A percentile compares a stretch with the other conserved stretches of the same genome.
phyloP scores from a whole-genome alignment of 352 stramenopile species.

The Globisporangium viniferum region DNA sequence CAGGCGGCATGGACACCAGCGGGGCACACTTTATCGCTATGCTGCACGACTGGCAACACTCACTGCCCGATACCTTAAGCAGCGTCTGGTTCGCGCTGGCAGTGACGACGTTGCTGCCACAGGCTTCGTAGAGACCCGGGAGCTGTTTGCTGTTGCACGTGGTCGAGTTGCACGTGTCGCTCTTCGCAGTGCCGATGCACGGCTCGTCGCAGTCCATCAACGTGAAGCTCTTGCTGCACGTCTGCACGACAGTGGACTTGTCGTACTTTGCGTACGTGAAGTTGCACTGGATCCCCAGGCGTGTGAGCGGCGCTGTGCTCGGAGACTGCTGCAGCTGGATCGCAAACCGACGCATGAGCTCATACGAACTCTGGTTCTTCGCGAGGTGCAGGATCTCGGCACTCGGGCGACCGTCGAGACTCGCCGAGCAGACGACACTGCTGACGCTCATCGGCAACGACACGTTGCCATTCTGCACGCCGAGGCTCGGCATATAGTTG shows the following conservation, averaged over 20 bases:
- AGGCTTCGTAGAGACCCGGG: slow-evolving; percentile 3
- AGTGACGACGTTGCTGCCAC: slow-evolving; percentile 3
- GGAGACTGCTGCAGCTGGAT: slow-evolving; percentile 12
- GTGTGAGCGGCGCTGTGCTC: slow-evolving; percentile 12
- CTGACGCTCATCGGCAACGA: background rate
- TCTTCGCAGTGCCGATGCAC: slow-evolving; percentile 12
- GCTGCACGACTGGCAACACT: slow-evolving; percentile 15
- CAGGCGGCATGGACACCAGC: background rate
- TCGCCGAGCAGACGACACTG: slow-evolving; percentile 11
- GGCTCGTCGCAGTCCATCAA: slow-evolving; percentile 26
- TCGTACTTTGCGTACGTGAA: slow-evolving; percentile 21
- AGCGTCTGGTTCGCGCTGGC: slow-evolving; percentile 4
- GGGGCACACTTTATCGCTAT: background rate
- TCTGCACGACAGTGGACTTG: slow-evolving; percentile 7
- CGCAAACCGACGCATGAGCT: slow-evolving; percentile 12
- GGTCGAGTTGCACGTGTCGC: background rate
- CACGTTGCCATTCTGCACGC: slow-evolving; percentile 5
- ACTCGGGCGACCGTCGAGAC: background rate
- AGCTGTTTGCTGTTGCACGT: background rate
- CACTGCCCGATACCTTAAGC: background rate
- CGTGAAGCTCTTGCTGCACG: slow-evolving; percentile 19
- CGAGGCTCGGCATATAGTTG: slow-evolving; percentile 28
- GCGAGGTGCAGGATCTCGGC: slow-evolving; percentile 10
- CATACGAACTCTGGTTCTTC: background rate
- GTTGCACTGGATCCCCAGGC: slow-evolving; percentile 14